phyloP scores from a whole-genome alignment of 495 filamentous ascomycete genomes.

The Sordaria brevicollis region DNA sequence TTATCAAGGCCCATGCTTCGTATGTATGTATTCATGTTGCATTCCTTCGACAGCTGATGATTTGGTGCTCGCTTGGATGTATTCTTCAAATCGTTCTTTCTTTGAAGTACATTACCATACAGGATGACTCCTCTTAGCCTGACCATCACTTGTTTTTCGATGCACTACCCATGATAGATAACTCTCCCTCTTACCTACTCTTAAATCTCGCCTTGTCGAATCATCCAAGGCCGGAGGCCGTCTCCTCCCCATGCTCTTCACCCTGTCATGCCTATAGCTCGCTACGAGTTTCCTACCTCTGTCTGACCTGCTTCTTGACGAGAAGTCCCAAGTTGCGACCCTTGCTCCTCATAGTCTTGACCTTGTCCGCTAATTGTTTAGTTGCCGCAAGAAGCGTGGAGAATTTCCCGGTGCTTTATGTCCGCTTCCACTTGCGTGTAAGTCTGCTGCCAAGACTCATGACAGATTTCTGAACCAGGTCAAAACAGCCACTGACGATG shows the following conservation, averaged over 20 bases:
- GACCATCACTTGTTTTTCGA: background rate
- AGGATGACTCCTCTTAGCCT: no score
- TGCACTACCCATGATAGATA: background rate
- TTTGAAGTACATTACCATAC: no score
- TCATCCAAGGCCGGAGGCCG: background rate
- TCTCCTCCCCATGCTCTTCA: background rate
- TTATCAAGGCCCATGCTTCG: no score
- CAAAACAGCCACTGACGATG: background rate
- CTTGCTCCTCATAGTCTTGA: background rate
- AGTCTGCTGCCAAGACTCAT: background rate
- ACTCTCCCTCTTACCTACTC: background rate
- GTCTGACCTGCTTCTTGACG: background rate
- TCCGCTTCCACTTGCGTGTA: background rate
- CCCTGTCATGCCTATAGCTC: background rate
- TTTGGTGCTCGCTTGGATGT: no score
- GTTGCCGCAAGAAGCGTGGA: background rate
- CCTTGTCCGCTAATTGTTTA: background rate
- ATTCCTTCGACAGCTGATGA: no score
- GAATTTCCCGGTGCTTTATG: background rate
- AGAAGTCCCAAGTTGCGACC: background rate
- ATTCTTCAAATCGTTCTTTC: no score
- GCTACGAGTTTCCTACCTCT: background rate
- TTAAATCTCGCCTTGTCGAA: background rate
- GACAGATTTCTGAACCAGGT: background rate
- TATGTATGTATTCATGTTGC: no score